A percentile compares a stretch with the other conserved stretches of the same genome.
phyloP scores from a whole-genome alignment of 2,329 filamentous ascomycete species.

The Aureobasidium sp. region DNA sequence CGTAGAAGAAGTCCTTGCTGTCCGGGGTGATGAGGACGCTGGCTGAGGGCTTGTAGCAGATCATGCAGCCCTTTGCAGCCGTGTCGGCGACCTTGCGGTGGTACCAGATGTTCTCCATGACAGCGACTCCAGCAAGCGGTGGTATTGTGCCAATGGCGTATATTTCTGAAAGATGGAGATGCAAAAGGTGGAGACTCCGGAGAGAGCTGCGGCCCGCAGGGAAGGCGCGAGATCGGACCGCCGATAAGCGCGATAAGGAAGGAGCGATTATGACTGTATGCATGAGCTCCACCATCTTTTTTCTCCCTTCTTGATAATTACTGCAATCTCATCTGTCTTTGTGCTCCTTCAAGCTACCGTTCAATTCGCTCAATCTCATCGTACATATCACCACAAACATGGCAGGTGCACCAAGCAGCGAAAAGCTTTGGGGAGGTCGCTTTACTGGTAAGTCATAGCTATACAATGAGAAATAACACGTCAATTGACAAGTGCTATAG shows the following conservation, averaged over 20 bases:
- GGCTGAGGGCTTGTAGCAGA: constrained; percentile 83
- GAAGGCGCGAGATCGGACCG: neutral
- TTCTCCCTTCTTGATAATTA: neutral
- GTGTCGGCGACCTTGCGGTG: constrained; percentile 80
- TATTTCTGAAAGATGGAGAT: neutral
- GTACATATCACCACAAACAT: neutral
- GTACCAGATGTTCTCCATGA: constrained; percentile 63
- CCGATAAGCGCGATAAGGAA: constrained; percentile 16
- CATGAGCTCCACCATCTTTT: neutral
- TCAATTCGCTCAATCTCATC: no score
- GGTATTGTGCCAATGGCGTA: neutral
- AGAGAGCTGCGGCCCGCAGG: neutral
- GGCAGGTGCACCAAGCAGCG: constrained; percentile 30
- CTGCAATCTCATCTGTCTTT: neutral
- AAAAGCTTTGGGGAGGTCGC: constrained; percentile 56
- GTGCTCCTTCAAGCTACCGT: neutral
- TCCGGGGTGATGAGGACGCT: constrained; percentile 85
- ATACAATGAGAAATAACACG: neutral
- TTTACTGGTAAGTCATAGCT: constrained; percentile 45
- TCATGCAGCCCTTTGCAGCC: constrained; percentile 75
- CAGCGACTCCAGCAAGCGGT: neutral
- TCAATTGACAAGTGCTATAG: constrained; percentile 34
- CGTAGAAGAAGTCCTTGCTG: constrained; percentile 83
- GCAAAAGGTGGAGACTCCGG: neutral
- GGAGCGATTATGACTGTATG: constrained; percentile 10